Base-by-base conservation (phyloP, 495 filamentous ascomycete genomes). In the Hypoxylon perforatum region DNA sequence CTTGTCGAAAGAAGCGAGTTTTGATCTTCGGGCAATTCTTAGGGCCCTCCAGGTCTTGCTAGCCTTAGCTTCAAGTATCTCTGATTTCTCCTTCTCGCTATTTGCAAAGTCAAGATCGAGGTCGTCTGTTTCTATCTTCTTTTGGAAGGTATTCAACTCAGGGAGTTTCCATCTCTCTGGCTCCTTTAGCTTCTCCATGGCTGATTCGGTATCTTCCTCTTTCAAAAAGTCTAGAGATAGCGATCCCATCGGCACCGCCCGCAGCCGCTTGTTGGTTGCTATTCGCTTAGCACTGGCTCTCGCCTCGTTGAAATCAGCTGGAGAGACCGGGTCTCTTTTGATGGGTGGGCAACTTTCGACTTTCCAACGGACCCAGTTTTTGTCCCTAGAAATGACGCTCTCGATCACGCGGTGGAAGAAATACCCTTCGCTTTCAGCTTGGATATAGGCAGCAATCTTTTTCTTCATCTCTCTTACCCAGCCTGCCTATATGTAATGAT, bases 301-400 rank as follows among this genome's bases (percentile, higher is more conserved):
- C 19, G 92, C 89, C 44, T 86, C 83, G 50, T 85, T 72, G 72
- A 91, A 91, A 25, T 90, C 85, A 19, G 80, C 75, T 18, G 88
- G 81, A 3, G 87, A 82, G 30, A 97, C 76, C 5, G 91, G 81
- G 14, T 90, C 85, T 39, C 86, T 84, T 63, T 94, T 88, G 72
- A 99, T 97, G 18, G 88, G 83, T 25, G 92, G 93, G 75, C 95
- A 98, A 50, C 86, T 89, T 76, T 98, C 95, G 8, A 92, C 87
- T 77, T 99, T 99, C 95, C 95, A 99, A 47, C 91, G 90, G 41
- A 94, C 93, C 95, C 95, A 99, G 69, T 97, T 96, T 76, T 97
- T 97, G 77, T 99, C 95, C 58, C 95, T 85, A 5, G 92, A 91
- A 18, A 99, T 84, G 15, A 98, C 93, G 4, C 93, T 97, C 70